Percentiles rank a stretch among this genome's conserved stretches.
Conservation (phyloP, 2,329 filamentous ascomycete species). For the Emergomyces orientalis region DNA sequence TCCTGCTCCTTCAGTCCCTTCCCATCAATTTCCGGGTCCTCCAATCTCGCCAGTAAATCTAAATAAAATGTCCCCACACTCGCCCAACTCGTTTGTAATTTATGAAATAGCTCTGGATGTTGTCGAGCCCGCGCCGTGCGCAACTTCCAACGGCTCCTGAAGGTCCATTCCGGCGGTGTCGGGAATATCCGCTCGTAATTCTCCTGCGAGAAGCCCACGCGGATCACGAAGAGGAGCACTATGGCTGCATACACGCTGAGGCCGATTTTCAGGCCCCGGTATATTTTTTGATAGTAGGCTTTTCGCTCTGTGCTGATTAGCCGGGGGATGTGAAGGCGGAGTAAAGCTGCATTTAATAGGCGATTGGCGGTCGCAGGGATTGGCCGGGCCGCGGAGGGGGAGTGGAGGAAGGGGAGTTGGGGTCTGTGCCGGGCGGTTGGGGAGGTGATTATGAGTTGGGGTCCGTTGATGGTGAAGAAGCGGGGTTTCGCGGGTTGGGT, state of each 20-base stretch:
- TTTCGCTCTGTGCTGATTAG: slow-evolving; percentile 55
- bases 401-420: slow-evolving; percentile 57
- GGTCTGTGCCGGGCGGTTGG: slow-evolving; percentile 43
- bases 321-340: slow-evolving; percentile 36
- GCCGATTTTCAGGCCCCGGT: slow-evolving; percentile 59
- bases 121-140: slow-evolving; percentile 55
- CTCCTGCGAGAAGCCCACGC: slow-evolving; percentile 63
- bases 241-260: slow-evolving; percentile 62
- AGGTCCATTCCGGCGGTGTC: slow-evolving; percentile 73
- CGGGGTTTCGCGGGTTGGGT: slow-evolving; percentile 28
- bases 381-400: slow-evolving; percentile 40
- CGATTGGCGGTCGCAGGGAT: slow-evolving; percentile 42
- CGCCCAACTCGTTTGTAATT: slow-evolving; percentile 57
- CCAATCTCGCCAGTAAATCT: slow-evolving; percentile 55
- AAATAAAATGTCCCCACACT: slow-evolving; percentile 52
- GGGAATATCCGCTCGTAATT: slow-evolving; percentile 65
- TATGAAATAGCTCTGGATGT: slow-evolving; percentile 46
- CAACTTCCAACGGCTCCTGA: slow-evolving; percentile 57
- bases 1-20: slow-evolving; percentile 50
- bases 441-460: slow-evolving; percentile 43
- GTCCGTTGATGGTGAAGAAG: slow-evolving; percentile 50
- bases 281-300: slow-evolving; percentile 46
- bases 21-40: slow-evolving; percentile 61
- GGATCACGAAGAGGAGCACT: slow-evolving; percentile 50
- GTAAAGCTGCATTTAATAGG: slow-evolving; percentile 13